Percentiles rank a stretch among this genome's conserved stretches.
Conservation (phyloP, 2,329 filamentous ascomycete genomes). For the Diaporthe nobilis region DNA sequence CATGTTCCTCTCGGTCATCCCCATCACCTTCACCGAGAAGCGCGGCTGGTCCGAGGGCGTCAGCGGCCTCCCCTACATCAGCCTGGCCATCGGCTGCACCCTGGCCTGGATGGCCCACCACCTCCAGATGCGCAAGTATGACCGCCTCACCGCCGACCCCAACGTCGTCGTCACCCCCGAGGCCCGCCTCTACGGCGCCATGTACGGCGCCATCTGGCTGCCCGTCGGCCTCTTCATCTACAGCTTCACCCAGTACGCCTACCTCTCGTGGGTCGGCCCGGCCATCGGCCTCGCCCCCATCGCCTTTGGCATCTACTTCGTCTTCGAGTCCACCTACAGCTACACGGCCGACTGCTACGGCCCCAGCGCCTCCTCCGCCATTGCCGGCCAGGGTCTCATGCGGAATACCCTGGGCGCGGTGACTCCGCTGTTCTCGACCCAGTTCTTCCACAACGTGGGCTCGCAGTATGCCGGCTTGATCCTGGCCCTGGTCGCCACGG, state of each 20-base stretch:
- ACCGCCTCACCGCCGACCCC: constrained; percentile 53
- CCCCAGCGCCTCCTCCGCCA: constrained; percentile 51
- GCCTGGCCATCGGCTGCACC: constrained; percentile 62
- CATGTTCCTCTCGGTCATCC: constrained; percentile 66
- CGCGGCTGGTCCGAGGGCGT: constrained; percentile 66
- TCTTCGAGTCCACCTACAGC: constrained; percentile 55
- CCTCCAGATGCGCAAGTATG: constrained; percentile 65
- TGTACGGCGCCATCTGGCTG: constrained; percentile 61
- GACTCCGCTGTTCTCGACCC: constrained; percentile 64
- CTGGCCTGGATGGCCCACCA: constrained; percentile 63
- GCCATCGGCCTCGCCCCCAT: constrained; percentile 64
- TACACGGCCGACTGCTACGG: constrained; percentile 69
- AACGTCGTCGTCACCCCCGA: constrained; percentile 57
- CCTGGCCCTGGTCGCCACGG: constrained; percentile 60
- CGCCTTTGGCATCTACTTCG: constrained; percentile 67
- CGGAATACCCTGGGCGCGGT: constrained; percentile 67
- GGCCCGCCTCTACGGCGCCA: constrained; percentile 62
- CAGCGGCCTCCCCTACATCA: constrained; percentile 65
- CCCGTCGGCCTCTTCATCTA: constrained; percentile 67
- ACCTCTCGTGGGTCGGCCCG: constrained; percentile 63
- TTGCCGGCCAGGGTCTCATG: constrained; percentile 67
- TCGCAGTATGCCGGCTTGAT: constrained; percentile 66
- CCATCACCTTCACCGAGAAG: constrained; percentile 66
- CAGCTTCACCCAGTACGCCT: constrained; percentile 66
- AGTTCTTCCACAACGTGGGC: constrained; percentile 67